Conservation (phyloP, 73 alveolate species). For the Breviolum minutum region DNA sequence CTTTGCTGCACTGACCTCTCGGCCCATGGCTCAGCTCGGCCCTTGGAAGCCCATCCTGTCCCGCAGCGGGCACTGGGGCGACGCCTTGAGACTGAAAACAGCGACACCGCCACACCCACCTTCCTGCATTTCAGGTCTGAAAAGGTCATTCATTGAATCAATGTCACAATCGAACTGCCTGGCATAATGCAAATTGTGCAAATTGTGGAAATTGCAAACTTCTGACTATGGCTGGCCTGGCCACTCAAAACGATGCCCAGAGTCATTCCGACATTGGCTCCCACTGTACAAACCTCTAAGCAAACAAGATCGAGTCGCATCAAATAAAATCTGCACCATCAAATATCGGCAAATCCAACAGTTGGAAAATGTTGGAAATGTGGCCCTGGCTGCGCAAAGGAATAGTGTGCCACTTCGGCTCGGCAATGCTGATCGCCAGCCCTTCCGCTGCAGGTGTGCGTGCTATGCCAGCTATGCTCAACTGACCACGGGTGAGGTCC, state of each 20-base stretch:
- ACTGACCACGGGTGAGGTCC: too few relatives aligned
- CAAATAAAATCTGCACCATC: too few relatives aligned
- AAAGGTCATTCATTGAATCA: background rate
- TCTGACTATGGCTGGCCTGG: conserved; percentile 14
- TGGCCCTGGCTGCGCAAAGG: conserved; percentile 27
- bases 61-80: background rate
- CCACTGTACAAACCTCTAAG: conserved; percentile 24
- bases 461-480: too few relatives aligned
- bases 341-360: too few relatives aligned
- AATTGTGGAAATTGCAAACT: background rate
- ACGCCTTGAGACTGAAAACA: background rate
- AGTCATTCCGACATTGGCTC: conserved; percentile 69
- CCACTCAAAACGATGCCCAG: conserved; percentile 83
- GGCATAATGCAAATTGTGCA: background rate
- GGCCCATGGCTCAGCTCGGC: conserved; percentile 19
- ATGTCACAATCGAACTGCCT: background rate
- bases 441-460: too few relatives aligned
- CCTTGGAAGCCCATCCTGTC: conserved; percentile 57
- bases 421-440: conserved; percentile 16
- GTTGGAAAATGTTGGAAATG: background rate
- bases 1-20: conserved; percentile 23
- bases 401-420: background rate
- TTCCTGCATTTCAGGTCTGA: background rate
- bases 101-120: background rate
- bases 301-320: background rate